These are phyloP conservation scores for Artemisia tridentata DNA, from an alignment of 129 eudicot genomes.

Conservation along the genomic window DNA sequence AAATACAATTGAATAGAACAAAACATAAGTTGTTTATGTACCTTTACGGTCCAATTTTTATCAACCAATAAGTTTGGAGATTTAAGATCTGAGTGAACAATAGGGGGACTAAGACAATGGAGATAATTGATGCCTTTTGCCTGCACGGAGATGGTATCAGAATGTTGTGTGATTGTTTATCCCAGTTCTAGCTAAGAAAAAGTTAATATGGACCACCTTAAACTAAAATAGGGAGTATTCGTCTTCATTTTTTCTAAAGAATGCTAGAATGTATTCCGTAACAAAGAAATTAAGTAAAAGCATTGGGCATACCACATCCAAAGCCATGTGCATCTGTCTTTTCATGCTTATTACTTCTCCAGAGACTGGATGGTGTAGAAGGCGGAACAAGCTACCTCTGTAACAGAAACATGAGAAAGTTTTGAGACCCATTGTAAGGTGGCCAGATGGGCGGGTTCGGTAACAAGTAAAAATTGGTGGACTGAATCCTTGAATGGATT, in stretches of 20 bases:
- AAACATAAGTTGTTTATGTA: slow-evolving; percentile 25
- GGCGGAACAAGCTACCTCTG: slow-evolving; percentile 91
- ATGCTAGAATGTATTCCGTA: neutral
- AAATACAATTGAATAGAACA: neutral
- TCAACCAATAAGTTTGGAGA: slow-evolving; percentile 94
- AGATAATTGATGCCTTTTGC: slow-evolving; percentile 95
- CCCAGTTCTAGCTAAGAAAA: neutral
- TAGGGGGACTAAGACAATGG: slow-evolving; percentile 79
- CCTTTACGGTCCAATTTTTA: slow-evolving; percentile 96
- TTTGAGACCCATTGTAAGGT: neutral
- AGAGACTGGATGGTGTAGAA: slow-evolving; percentile 82
- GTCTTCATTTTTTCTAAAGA: neutral
- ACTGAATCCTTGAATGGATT: too few relatives aligned
- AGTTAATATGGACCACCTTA: neutral
- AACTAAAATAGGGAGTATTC: neutral
- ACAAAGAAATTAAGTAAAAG: neutral
- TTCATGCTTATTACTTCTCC: slow-evolving; percentile 65
- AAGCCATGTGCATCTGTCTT: slow-evolving; percentile 87
- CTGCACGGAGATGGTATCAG: slow-evolving; percentile 33
- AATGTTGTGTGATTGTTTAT: neutral
- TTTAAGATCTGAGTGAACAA: slow-evolving; percentile 95
- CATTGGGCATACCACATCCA: slow-evolving; percentile 74
- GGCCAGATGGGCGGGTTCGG: neutral
- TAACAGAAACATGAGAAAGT: neutral
- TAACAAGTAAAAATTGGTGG: neutral